Evolutionary conservation across 495 filamentous ascomycete genomes (phyloP).

Genomic region (Lasiosphaeria miniovina): DNA sequence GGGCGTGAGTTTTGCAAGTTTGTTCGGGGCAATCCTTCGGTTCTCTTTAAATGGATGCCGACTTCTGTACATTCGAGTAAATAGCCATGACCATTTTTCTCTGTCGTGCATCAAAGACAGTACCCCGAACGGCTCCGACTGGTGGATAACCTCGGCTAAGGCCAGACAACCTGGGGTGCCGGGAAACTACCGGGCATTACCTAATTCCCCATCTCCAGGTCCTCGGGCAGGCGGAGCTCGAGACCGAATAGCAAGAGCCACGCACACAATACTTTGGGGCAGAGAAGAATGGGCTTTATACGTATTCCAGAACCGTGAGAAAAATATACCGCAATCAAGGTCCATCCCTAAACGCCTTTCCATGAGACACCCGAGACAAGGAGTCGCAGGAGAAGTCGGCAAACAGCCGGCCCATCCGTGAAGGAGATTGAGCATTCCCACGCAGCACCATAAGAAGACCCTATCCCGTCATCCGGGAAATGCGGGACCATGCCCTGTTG

Average conservation of each 20-base stretch:
- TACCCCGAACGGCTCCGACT: no score
- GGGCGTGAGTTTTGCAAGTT: no score
- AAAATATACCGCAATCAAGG: background rate
- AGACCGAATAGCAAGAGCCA: background rate
- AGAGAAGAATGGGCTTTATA: background rate
- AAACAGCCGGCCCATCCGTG: background rate
- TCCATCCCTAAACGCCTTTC: constrained; percentile 9
- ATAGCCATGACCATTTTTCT: no score
- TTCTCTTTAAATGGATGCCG: no score
- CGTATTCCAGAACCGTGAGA: background rate
- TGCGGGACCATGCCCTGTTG: background rate
- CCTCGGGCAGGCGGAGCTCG: background rate
- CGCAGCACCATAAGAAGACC: constrained; percentile 1
- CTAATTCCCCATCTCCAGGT: background rate
- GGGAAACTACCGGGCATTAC: constrained; percentile 13
- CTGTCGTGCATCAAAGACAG: no score
- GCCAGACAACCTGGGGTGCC: constrained; percentile 1
- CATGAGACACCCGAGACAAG: background rate
- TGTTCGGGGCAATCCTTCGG: no score
- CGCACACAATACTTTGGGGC: background rate
- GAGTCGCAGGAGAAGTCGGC: background rate
- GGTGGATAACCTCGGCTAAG: constrained; percentile 7
- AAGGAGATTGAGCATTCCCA: background rate
- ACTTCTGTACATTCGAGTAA: no score
- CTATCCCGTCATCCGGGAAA: background rate